Evolutionary conservation across 176 grass and related monocot species (phyloP).

Genomic region (Hyparrhenia diplandra): DNA sequence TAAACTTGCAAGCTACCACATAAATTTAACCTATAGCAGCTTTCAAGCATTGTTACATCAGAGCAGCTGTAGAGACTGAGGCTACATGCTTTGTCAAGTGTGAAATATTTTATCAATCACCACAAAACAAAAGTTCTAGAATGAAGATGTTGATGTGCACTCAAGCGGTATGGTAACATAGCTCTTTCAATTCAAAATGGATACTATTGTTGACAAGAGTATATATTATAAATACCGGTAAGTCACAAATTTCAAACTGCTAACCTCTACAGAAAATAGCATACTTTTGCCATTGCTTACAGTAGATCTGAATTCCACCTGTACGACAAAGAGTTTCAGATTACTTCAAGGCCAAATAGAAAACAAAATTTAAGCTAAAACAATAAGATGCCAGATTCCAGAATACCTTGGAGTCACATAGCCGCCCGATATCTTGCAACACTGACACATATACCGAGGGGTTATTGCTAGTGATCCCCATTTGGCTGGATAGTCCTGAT

Average conservation of each 20-base stretch:
- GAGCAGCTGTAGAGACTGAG: neutral
- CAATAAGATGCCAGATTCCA: neutral
- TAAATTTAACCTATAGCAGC: neutral
- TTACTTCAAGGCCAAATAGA: neutral
- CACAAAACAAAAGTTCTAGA: constrained; percentile 12
- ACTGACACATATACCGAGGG: constrained; percentile 61
- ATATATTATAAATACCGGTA: neutral
- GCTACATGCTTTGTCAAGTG: neutral
- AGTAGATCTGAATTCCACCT: constrained; percentile 85
- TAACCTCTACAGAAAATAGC: constrained; percentile 81
- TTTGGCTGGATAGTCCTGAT: constrained; percentile 47
- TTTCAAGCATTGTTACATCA: neutral
- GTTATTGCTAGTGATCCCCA: constrained; percentile 35
- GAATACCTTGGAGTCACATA: constrained; percentile 69
- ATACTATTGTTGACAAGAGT: constrained; percentile 1
- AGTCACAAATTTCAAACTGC: constrained; percentile 23
- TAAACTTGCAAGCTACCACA: neutral
- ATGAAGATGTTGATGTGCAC: neutral
- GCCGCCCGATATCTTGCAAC: constrained; percentile 75
- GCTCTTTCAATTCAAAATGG: constrained; percentile 9
- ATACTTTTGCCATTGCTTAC: constrained; percentile 51
- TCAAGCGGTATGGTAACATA: neutral
- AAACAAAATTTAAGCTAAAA: constrained; percentile 13
- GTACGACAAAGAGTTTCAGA: constrained; percentile 13
- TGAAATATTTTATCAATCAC: neutral